These are phyloP conservation scores for Lactarius indigo DNA, from an alignment of 768 basidiomycete genomes.

Conservation along the genomic window DNA sequence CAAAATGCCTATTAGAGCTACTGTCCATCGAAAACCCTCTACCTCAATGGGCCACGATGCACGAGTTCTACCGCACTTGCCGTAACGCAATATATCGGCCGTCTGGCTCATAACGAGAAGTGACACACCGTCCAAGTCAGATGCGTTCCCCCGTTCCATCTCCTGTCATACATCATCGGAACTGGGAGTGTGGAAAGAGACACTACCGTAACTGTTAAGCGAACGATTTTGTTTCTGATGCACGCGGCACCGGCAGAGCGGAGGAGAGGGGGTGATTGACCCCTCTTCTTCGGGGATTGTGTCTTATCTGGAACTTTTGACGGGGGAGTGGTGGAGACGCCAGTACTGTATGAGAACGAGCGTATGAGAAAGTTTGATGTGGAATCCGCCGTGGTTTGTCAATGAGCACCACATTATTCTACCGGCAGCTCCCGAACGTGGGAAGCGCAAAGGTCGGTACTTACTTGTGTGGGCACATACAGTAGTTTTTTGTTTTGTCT, in stretches of 20 bases:
- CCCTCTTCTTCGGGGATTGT: neutral
- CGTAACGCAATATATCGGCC: neutral
- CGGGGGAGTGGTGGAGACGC: neutral
- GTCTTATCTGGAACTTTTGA: neutral
- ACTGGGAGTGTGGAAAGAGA: neutral
- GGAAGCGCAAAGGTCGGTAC: neutral
- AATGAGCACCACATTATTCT: neutral
- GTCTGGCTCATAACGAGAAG: neutral
- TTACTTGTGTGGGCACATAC: neutral
- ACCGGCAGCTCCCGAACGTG: neutral
- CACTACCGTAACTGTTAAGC: neutral
- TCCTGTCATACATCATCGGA: neutral
- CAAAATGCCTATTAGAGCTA: neutral
- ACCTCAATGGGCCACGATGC: neutral
- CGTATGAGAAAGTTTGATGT: neutral
- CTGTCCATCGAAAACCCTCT: conserved; percentile 7
- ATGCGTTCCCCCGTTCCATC: neutral
- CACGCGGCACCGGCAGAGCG: neutral
- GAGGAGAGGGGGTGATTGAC: neutral
- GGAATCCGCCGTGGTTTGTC: neutral
- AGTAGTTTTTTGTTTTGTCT: neutral
- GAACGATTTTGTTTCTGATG: neutral
- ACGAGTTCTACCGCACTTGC: conserved; percentile 1
- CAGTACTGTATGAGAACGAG: neutral
- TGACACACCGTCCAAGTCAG: neutral